These are phyloP conservation scores for Aspergillus ustus DNA, from an alignment of 2,329 filamentous ascomycete species.

Conservation along the genomic window DNA sequence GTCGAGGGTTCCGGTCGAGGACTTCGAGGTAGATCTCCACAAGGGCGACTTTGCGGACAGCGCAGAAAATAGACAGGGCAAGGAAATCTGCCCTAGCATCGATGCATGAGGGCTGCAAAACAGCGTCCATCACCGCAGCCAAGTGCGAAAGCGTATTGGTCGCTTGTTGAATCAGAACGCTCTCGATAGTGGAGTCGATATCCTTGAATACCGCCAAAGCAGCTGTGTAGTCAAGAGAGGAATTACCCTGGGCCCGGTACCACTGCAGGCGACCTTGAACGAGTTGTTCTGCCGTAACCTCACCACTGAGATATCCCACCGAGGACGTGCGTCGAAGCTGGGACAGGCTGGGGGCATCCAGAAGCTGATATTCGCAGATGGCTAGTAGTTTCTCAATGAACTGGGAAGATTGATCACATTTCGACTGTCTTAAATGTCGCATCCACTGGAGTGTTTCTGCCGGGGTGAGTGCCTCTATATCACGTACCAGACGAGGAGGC, in stretches of 20 bases:
- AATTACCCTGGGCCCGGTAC: constrained; percentile 44
- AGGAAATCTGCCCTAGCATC: constrained; percentile 58
- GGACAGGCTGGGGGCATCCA: constrained; percentile 37
- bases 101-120: constrained; percentile 36
- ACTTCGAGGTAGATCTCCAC: constrained; percentile 67
- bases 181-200: constrained; percentile 32
- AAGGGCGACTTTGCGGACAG: constrained; percentile 58
- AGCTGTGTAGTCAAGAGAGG: constrained; percentile 32
- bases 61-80: constrained; percentile 61
- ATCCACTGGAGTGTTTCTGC: constrained; percentile 31
- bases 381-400: constrained; percentile 20
- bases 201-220: constrained; percentile 40
- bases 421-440: constrained; percentile 4
- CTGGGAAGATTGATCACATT: background rate
- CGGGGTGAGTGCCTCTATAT: constrained; percentile 40
- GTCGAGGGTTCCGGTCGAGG: constrained; percentile 63
- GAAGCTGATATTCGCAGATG: constrained; percentile 26
- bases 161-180: constrained; percentile 29
- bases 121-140: constrained; percentile 38
- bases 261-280: constrained; percentile 45
- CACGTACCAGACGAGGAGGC: constrained; percentile 34
- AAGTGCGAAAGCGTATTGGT: constrained; percentile 41
- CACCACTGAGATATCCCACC: constrained; percentile 44
- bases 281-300: constrained; percentile 38
- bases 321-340: constrained; percentile 46